Percentiles rank a stretch among this genome's conserved stretches.
Conservation (phyloP, 140 eudicot genomes). For the Anethum foeniculum region DNA sequence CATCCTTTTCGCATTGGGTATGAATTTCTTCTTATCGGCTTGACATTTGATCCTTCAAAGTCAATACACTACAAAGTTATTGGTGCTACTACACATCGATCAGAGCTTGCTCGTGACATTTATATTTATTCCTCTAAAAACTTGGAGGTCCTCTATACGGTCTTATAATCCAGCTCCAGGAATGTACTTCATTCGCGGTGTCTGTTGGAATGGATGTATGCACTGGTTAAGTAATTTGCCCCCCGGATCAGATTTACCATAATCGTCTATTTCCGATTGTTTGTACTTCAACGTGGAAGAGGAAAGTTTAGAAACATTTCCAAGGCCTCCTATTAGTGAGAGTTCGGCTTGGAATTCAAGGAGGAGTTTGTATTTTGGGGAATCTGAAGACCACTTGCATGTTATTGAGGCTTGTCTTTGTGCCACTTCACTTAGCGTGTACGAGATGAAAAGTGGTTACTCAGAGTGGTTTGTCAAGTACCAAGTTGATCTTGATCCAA, state of each 20-base stretch:
- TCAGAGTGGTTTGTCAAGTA: too few relatives aligned
- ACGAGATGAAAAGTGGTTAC: too few relatives aligned
- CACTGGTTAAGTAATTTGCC: too few relatives aligned
- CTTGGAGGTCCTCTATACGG: not conserved
- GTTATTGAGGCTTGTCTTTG: not conserved
- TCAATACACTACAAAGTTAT: not conserved
- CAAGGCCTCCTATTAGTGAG: not conserved
- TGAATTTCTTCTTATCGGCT: too few relatives aligned
- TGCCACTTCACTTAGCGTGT: too few relatives aligned
- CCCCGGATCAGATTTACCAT: too few relatives aligned
- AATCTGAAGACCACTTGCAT: not conserved
- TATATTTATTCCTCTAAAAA: not conserved
- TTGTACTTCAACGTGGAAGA: not conserved
- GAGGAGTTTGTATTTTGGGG: not conserved
- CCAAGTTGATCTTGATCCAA: too few relatives aligned
- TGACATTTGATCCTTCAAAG: too few relatives aligned
- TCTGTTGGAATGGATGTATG: too few relatives aligned
- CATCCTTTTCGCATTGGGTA: too few relatives aligned
- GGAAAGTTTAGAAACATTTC: not conserved
- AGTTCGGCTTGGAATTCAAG: too few relatives aligned
- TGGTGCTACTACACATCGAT: not conserved
- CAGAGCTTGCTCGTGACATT: rapidly evolving
- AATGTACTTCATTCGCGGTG: not conserved
- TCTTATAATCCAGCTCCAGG: not conserved
- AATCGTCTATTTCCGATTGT: not conserved